Conservation (phyloP, 225 moss, liverwort and hornwort genomes). For the Asterella californica region DNA sequence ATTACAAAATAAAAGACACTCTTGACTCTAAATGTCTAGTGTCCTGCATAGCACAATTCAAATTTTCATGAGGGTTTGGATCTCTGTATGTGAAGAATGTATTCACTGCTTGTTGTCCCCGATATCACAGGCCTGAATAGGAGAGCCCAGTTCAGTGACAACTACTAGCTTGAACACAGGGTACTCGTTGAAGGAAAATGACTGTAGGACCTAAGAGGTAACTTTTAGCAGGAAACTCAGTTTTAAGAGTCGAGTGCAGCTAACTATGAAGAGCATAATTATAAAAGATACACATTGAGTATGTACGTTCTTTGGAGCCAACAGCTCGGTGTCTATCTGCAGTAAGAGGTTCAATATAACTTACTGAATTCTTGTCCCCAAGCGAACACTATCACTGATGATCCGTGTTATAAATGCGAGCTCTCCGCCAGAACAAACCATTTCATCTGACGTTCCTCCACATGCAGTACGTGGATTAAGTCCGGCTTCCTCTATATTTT, state of each 20-base stretch:
- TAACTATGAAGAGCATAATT: not conserved
- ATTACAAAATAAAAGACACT: not conserved
- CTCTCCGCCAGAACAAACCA: slow-evolving; percentile 97
- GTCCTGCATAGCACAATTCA: too few relatives aligned
- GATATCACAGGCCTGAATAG: not conserved
- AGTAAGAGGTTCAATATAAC: slow-evolving; percentile 16
- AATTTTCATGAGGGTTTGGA: too few relatives aligned
- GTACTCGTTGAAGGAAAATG: too few relatives aligned
- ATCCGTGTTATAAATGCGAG: slow-evolving; percentile 72
- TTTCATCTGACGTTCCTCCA: slow-evolving; percentile 82
- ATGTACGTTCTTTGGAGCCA: not conserved
- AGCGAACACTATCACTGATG: slow-evolving; percentile 64
- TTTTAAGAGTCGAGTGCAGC: not conserved
- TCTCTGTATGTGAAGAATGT: too few relatives aligned
- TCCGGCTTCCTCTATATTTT: slow-evolving; percentile 75
- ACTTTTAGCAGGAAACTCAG: not conserved
- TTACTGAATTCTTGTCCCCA: slow-evolving; percentile 80
- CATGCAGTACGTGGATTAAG: slow-evolving; percentile 92
- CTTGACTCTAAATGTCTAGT: too few relatives aligned
- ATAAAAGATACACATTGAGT: not conserved
- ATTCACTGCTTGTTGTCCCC: not conserved
- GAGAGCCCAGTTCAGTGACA: not conserved
- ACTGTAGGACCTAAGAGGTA: too few relatives aligned
- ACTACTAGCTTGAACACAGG: not conserved
- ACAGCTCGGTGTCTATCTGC: not conserved